A percentile compares a stretch with the other conserved stretches of the same genome.
Conservation (phyloP, 2,329 filamentous ascomycete species). For the Alternaria triticimaculans region DNA sequence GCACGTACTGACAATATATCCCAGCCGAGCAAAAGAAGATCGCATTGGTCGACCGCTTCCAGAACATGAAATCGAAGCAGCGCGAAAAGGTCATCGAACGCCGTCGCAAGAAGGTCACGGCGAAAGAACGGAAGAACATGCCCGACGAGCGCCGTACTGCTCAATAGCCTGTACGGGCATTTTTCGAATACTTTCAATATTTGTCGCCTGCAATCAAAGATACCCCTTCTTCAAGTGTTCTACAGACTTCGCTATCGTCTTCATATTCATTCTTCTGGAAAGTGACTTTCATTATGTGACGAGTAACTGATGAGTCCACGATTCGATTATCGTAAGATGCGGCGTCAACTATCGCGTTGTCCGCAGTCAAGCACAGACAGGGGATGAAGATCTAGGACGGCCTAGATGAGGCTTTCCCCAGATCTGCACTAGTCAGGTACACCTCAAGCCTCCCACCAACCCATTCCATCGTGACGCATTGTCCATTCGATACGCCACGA, state of each 20-base stretch:
- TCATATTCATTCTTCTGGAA: background rate
- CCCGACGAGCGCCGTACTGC: conserved; percentile 49
- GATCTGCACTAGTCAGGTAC: conserved; percentile 1
- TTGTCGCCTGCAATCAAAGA: background rate
- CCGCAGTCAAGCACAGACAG: background rate
- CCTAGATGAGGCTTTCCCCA: background rate
- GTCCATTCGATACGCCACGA: conserved; percentile 3
- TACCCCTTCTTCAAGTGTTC: conserved; percentile 9
- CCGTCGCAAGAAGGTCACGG: conserved; percentile 85
- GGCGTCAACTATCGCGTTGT: background rate
- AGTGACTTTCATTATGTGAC: fast-evolving
- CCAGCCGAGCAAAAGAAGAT: conserved; percentile 84
- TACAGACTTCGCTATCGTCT: background rate
- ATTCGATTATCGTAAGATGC: background rate
- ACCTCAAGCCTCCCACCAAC: background rate
- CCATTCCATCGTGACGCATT: background rate
- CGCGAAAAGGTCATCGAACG: conserved; percentile 84
- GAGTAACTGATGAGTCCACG: background rate
- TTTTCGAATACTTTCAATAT: background rate
- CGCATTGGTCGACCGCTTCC: conserved; percentile 78
- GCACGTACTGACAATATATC: conserved; percentile 19
- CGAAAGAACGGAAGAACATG: conserved; percentile 77
- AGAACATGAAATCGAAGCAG: conserved; percentile 83
- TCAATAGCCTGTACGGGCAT: background rate
- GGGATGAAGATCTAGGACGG: background rate